Evolutionary conservation across 768 basidiomycete genomes (phyloP).

Genomic region (Hygrocybe punicea): DNA sequence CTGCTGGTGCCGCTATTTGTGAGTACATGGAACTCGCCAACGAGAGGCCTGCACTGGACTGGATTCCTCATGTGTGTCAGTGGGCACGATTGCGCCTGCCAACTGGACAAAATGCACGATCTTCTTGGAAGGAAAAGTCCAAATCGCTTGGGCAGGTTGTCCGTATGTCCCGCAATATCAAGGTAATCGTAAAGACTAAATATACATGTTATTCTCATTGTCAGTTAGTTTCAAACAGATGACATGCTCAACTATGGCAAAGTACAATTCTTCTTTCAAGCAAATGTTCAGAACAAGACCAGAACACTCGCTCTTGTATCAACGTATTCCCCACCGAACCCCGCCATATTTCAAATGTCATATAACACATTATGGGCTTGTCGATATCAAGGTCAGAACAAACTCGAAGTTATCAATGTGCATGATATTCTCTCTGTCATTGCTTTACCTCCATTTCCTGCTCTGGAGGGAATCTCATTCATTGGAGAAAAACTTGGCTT

Average conservation of each 20-base stretch:
- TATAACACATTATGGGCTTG: slow-evolving; percentile 11
- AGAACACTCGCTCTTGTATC: slow-evolving; percentile 10
- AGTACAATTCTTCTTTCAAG: background rate
- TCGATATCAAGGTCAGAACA: slow-evolving; percentile 8
- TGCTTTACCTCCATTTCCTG: slow-evolving; percentile 23
- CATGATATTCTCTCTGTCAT: slow-evolving; percentile 18
- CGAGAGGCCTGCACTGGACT: background rate
- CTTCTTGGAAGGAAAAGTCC: slow-evolving; percentile 18
- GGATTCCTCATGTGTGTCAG: background rate
- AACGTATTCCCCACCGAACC: slow-evolving; percentile 3
- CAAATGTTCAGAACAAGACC: slow-evolving; percentile 10
- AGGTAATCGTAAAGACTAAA: slow-evolving; percentile 1
- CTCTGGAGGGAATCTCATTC: slow-evolving; percentile 40
- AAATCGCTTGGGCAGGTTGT: background rate
- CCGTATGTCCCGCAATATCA: background rate
- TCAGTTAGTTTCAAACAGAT: background rate
- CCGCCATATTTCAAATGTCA: slow-evolving; percentile 6
- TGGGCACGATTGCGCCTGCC: slow-evolving; percentile 25
- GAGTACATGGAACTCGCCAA: background rate
- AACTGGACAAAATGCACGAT: slow-evolving; percentile 24
- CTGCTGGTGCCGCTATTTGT: background rate
- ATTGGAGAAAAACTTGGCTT: slow-evolving; percentile 39
- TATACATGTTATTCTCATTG: background rate
- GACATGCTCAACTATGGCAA: background rate
- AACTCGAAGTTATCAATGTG: slow-evolving; percentile 7